Evolutionary conservation across 139 green algal species (phyloP), one percentile per base, ranked within the genome.

Genomic region (Coccomyxa sp.): DNA sequence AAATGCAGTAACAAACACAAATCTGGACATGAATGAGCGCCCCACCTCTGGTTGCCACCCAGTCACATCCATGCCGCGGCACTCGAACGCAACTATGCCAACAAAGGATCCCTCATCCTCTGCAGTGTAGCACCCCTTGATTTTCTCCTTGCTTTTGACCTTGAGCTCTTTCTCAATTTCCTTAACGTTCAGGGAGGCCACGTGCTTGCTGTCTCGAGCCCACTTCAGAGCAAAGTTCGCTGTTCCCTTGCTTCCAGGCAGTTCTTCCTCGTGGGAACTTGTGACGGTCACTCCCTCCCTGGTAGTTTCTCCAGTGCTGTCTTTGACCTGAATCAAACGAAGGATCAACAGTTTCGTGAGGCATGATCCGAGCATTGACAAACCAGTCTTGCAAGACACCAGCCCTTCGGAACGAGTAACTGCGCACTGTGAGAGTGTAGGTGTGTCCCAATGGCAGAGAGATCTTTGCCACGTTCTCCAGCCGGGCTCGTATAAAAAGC

Each of bases 61-160:
- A 15, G 92, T 90, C 30, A 91, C 88, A 30, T 96, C 93, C 71
- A 96, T 68, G 16, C 94, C 94, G 0, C 94, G 81, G 87, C 94
- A 97, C 60, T 97, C 94, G 81, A 97, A 96, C 0, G 85, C 93
- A 13, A 95, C 86, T 13, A 97, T 87, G 21, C 91, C 90, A 28
- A 96, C 92, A 82, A 91, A 96, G 45, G 88, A 87, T 63, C 89
- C 84, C 10, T 88, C 85, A 63, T 95, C 91, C 10, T 92, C 90
- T 16, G 83, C 90, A 30, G 84, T 89, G 58, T 89, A 84, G 14
- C 79, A 68, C 1, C 87, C 82, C 0, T 89, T 93, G 0, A 95
- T 82, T 25, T 18, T 38, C 23, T 77, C n/a, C 71, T 51, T 51
- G 14, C 23, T 16, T 77, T 31, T 38, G 63, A 25, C 21, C 63